phyloP scores from a whole-genome alignment of 2,329 filamentous ascomycete genomes.

The Neofusicoccum ribis region DNA sequence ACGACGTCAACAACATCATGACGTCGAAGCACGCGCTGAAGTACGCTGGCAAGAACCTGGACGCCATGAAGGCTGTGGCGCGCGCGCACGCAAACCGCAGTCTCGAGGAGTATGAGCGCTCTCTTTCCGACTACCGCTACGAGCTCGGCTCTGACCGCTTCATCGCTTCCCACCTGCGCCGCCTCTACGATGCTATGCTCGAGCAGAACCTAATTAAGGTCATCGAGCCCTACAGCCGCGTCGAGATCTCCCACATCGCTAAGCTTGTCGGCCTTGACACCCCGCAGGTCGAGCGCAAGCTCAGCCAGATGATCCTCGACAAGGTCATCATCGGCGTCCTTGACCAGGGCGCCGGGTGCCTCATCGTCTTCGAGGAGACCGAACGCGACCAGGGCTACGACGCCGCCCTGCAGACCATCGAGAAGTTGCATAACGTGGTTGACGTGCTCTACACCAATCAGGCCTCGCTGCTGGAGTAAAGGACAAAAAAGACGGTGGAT shows the following conservation, averaged over 20 bases:
- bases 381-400: conserved; percentile 93
- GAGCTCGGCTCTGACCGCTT: conserved; percentile 94
- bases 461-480: conserved; percentile 87
- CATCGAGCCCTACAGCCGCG: conserved; percentile 96
- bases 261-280: conserved; percentile 97
- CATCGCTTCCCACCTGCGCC: conserved; percentile 93
- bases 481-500: neutral
- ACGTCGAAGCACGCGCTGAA: conserved; percentile 94
- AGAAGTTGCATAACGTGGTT: conserved; percentile 95
- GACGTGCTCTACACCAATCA: conserved; percentile 98
- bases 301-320: conserved; percentile 99
- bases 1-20: conserved; percentile 95
- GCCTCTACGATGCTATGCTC: conserved; percentile 96
- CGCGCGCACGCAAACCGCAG: conserved; percentile 93
- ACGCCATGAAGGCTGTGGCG: conserved; percentile 98
- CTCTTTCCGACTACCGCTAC: conserved; percentile 84
- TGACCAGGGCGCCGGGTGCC: conserved; percentile 94
- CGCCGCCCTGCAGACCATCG: conserved; percentile 88
- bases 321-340: conserved; percentile 98
- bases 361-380: conserved; percentile 96
- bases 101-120: conserved; percentile 94
- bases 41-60: conserved; percentile 91
- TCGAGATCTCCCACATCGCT: conserved; percentile 95
- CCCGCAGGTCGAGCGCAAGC: conserved; percentile 94
- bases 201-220: conserved; percentile 99